Percentiles rank a stretch among this genome's conserved stretches.
These are phyloP conservation scores for Carex scoparia DNA, from an alignment of 176 grass and related monocot genomes.

Conservation along the genomic window DNA sequence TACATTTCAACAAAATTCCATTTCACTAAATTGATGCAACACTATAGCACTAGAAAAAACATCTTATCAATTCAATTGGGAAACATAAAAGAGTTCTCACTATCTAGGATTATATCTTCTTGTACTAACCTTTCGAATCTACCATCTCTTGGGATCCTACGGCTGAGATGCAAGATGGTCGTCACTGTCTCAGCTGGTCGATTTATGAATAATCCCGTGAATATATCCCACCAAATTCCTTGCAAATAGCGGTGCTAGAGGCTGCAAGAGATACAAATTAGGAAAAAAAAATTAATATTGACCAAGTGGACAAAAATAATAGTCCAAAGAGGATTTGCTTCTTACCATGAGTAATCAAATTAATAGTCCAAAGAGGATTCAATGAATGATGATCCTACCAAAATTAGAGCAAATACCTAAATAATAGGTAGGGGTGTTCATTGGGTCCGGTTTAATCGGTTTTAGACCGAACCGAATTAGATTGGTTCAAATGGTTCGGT, in stretches of 20 bases:
- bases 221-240: slow-evolving; percentile 15
- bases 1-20: not conserved
- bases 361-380: not conserved
- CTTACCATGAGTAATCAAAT: slow-evolving; percentile 3
- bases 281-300: not conserved
- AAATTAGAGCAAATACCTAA: not conserved
- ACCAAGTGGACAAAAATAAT: not conserved
- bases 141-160: slow-evolving; percentile 10
- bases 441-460: too few species aligned
- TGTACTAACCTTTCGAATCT: not conserved
- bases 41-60: slow-evolving; percentile 5
- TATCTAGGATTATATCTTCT: not conserved
- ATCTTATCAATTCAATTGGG: slow-evolving; percentile 15
- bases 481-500: too few species aligned
- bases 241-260: slow-evolving; percentile 17
- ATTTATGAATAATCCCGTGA: not conserved
- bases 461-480: too few species aligned
- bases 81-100: slow-evolving; percentile 8
- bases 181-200: slow-evolving; percentile 11
- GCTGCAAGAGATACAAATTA: slow-evolving; percentile 15
- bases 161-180: not conserved
- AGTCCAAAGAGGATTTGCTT: not conserved
- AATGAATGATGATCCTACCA: not conserved
- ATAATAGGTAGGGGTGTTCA: not conserved
- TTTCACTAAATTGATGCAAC: not conserved